phyloP scores from a whole-genome alignment of 1,139 yeast genomes.

The Protomyces inouyei region DNA sequence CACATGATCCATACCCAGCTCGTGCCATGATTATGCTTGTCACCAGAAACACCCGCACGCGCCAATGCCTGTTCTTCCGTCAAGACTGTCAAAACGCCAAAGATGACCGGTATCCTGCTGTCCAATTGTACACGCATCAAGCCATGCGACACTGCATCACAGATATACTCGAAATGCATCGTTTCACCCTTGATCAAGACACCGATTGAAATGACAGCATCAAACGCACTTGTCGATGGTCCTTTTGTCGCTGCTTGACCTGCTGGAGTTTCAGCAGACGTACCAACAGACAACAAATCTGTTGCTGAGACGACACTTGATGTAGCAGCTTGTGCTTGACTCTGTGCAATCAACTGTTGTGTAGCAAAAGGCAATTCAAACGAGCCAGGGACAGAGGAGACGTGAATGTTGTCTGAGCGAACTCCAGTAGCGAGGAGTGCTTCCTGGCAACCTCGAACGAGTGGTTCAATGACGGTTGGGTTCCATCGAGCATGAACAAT shows the following conservation, averaged over 20 bases:
- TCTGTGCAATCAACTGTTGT: conserved; percentile 6
- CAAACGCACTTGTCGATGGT: conserved; percentile 47
- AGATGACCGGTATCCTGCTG: conserved; percentile 72
- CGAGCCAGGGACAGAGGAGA: conserved; percentile 90
- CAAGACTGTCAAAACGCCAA: conserved; percentile 87
- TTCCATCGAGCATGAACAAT: conserved; percentile 63
- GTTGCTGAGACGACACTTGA: conserved; percentile 18
- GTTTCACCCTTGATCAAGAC: conserved; percentile 93
- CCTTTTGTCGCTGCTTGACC: conserved; percentile 36
- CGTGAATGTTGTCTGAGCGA: conserved; percentile 62
- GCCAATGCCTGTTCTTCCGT: conserved; percentile 91
- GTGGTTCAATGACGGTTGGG: conserved; percentile 63
- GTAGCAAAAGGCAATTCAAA: conserved; percentile 66
- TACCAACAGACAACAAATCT: conserved; percentile 15
- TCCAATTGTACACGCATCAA: conserved; percentile 76
- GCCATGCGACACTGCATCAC: conserved; percentile 82
- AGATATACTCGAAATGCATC: conserved; percentile 96
- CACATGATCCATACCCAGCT: conserved; percentile 71
- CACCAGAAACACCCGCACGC: conserved; percentile 81
- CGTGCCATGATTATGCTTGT: conserved; percentile 87
- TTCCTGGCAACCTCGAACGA: conserved; percentile 70
- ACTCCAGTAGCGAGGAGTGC: conserved; percentile 62
- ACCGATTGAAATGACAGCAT: conserved; percentile 90
- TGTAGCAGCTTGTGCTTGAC: conserved; percentile 13
- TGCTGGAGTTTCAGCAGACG: conserved; percentile 4